A percentile compares a stretch with the other conserved stretches of the same genome.
Evolutionary conservation across 2,329 filamentous ascomycete genomes (phyloP).

Genomic region (Arthrobotrys sphaeroides): DNA sequence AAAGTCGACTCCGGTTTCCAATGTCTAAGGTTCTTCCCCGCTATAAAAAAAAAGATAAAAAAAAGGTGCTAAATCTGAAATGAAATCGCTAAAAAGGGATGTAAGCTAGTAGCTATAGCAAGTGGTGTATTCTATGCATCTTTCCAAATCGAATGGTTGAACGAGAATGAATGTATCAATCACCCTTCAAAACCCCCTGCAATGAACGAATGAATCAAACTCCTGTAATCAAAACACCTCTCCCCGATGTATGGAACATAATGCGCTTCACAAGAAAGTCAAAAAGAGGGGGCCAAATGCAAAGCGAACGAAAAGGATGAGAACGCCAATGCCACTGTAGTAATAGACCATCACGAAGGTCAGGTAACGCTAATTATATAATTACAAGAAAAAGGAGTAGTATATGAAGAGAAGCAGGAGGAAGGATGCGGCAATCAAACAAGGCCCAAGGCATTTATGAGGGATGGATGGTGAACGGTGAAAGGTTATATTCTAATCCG

Average conservation of each 20-base stretch:
- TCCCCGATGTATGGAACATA: background rate
- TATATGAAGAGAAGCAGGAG: background rate
- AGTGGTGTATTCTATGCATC: background rate
- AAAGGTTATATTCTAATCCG: background rate
- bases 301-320: background rate
- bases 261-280: conserved; percentile 7
- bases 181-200: background rate
- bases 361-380: conserved; percentile 23
- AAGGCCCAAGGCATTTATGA: background rate
- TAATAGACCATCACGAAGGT: background rate
- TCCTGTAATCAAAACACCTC: conserved; percentile 21
- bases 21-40: no score
- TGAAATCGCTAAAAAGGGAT: background rate
- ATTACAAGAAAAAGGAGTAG: conserved; percentile 63
- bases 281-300: background rate
- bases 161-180: conserved; percentile 1
- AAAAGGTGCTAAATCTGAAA: background rate
- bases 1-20: no score
- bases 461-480: background rate
- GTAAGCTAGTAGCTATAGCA: background rate
- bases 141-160: background rate
- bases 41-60: no score
- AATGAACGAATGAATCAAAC: conserved; percentile 16
- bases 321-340: conserved; percentile 25
- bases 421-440: background rate